Evolutionary conservation across 345 rosid genomes (phyloP).

Genomic region (Ceriops decandra): DNA sequence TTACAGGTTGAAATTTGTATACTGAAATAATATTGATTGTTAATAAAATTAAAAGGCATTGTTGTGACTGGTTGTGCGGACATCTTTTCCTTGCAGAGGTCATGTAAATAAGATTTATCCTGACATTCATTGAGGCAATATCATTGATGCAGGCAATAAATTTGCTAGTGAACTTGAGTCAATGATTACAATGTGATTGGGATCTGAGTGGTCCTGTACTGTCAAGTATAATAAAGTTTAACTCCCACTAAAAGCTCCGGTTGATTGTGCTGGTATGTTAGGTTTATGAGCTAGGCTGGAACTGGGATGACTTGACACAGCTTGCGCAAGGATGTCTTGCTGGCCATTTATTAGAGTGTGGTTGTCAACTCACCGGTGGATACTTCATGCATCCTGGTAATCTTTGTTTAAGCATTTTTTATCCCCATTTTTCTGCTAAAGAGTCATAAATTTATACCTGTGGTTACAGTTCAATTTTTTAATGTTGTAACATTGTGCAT

Average conservation of each 20-base stretch:
- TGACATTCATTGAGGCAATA: not conserved
- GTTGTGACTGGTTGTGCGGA: not conserved
- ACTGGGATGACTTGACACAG: constrained; percentile 71
- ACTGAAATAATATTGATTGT: too few species aligned
- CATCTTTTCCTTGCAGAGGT: not conserved
- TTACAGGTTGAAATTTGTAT: not conserved
- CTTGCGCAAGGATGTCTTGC: constrained; percentile 89
- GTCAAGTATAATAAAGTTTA: not conserved
- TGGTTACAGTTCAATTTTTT: not conserved
- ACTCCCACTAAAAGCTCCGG: not conserved
- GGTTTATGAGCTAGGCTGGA: constrained; percentile 96
- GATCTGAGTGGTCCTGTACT: too few species aligned
- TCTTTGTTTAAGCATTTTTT: constrained; percentile 9
- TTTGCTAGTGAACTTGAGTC: not conserved
- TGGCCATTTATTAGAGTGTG: constrained; percentile 92
- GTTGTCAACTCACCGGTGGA: constrained; percentile 98
- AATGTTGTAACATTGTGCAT: constrained; percentile 13
- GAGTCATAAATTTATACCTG: constrained; percentile 5
- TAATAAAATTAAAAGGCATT: too few species aligned
- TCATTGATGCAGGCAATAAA: not conserved
- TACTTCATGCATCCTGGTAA: constrained; percentile 98
- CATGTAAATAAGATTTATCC: not conserved
- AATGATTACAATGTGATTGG: too few species aligned
- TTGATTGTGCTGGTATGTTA: constrained; percentile 23
- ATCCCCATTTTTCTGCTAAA: not conserved